Base-by-base conservation (phyloP, 257 asterid species). In the Asclepias syriaca region DNA sequence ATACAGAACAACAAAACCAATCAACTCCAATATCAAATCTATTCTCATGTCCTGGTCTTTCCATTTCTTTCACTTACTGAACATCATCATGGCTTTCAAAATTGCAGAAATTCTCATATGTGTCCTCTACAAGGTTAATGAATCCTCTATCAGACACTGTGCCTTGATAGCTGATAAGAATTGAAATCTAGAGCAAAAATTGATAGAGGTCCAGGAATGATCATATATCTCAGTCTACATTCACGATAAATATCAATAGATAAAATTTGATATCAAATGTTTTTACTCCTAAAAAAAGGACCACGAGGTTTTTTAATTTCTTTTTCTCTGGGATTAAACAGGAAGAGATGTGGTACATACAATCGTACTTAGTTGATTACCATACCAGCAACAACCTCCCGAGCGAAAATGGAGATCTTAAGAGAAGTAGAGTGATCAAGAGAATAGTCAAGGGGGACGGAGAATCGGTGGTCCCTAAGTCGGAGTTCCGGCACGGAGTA, bases 401-500 rank as follows among this genome's bases (percentile, higher is more conserved):
- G 92, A 76, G 84, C 95, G 72, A 93, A 93, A 74, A 93, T 76
- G 22, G 93, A 79, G 80, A 93, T 89, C 77, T 79, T 86, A 18
- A 90, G 77, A 6, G 89, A 78, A 65, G 81, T 39, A 55, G 57
- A 18, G 21, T 65, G 75, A 68, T 54, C 56, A 63, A 51, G 29
- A 16, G 98, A 85, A 77, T 90, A 82, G 68, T 90, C 93, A 46
- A 93, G 95, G 37, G 98, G 97, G n/a, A 87, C 89, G 57, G 84
- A 84, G 88, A 93, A 93, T 22, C 84, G 78, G 77, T 93, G 97
- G 85, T 93, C 89, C 9, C 98, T 87, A 53, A 93, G 88, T 11
- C 95, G 95, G 81, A 93, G 90, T 37, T 90, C 98, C 81, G 97
- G 98, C 66, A 86, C 92, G 14, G 95, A 90, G 81, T 76, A 93